A percentile compares a stretch with the other conserved stretches of the same genome.
Evolutionary conservation across 2,329 filamentous ascomycete genomes (phyloP).

Genomic region (Fusarium poae): DNA sequence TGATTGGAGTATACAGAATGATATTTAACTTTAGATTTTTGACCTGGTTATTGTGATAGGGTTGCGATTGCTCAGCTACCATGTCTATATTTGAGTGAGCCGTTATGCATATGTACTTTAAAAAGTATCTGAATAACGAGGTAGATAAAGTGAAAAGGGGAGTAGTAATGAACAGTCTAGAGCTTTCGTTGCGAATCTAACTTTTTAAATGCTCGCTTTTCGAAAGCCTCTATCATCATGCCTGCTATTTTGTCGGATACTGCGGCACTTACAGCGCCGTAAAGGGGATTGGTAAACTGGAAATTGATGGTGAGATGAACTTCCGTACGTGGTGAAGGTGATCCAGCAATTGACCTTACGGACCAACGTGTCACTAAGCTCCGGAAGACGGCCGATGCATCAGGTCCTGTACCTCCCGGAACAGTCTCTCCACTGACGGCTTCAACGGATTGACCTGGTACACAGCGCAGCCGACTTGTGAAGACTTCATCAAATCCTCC

Average conservation of each 20-base stretch:
- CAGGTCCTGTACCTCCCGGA: constrained; percentile 58
- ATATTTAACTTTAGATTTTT: constrained; percentile 26
- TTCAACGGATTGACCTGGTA: constrained; percentile 79
- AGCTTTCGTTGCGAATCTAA: constrained; percentile 41
- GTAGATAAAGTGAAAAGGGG: neutral
- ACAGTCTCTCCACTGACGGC: constrained; percentile 74
- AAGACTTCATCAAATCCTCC: constrained; percentile 87
- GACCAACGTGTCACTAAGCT: constrained; percentile 79
- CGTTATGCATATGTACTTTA: neutral
- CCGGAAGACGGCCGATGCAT: constrained; percentile 69
- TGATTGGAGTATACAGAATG: constrained; percentile 44
- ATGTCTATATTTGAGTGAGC: neutral
- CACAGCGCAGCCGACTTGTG: constrained; percentile 82
- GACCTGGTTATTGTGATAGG: neutral
- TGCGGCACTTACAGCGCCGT: constrained; percentile 83
- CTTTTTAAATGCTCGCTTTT: constrained; percentile 75
- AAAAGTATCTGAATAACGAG: neutral
- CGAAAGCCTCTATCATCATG: constrained; percentile 94
- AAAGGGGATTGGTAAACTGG: constrained; percentile 89
- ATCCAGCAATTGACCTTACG: constrained; percentile 60
- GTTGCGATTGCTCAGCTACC: neutral
- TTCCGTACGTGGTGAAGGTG: constrained; percentile 65
- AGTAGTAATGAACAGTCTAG: constrained; percentile 3
- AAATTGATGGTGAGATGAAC: constrained; percentile 84
- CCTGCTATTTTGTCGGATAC: constrained; percentile 87